Conservation (phyloP, 2,329 filamentous ascomycete species). For the Trichoderma pleuroti region DNA sequence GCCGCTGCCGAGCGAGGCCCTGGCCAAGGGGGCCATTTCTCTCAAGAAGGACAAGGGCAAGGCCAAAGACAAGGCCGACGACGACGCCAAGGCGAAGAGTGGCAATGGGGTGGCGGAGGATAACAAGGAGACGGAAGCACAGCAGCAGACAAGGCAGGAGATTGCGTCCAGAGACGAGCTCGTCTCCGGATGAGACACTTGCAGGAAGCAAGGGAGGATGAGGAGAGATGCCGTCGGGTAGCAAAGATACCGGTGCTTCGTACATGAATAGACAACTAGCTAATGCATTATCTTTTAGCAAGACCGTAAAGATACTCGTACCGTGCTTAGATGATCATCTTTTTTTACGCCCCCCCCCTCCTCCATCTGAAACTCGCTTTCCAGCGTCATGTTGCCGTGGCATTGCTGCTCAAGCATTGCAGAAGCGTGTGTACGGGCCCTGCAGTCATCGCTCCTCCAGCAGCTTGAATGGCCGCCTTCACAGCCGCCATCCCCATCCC, state of each 20-base stretch:
- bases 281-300: not conserved
- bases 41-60: slow-evolving; percentile 70
- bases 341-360: not conserved
- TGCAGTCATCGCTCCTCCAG: not conserved
- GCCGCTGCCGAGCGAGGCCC: slow-evolving; percentile 81
- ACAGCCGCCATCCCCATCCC: slow-evolving; percentile 27
- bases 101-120: slow-evolving; percentile 16
- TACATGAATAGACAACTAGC: not conserved
- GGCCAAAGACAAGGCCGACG: slow-evolving; percentile 43
- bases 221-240: not conserved
- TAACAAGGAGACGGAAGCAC: not conserved
- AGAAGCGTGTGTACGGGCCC: not conserved
- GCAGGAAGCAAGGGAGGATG: not conserved
- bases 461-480: not conserved
- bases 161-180: slow-evolving; percentile 21
- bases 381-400: not conserved
- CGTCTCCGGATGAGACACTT: slow-evolving; percentile 18
- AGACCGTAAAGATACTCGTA: not conserved
- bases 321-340: not conserved
- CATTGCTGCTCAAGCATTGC: not conserved
- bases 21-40: slow-evolving; percentile 74
- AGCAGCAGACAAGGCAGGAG: slow-evolving; percentile 17
- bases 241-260: not conserved
- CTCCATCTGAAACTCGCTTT: not conserved
- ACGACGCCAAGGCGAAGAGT: slow-evolving; percentile 34